These are phyloP conservation scores for Leccinum sublutescens DNA, from an alignment of 768 basidiomycete genomes.

Conservation along the genomic window DNA sequence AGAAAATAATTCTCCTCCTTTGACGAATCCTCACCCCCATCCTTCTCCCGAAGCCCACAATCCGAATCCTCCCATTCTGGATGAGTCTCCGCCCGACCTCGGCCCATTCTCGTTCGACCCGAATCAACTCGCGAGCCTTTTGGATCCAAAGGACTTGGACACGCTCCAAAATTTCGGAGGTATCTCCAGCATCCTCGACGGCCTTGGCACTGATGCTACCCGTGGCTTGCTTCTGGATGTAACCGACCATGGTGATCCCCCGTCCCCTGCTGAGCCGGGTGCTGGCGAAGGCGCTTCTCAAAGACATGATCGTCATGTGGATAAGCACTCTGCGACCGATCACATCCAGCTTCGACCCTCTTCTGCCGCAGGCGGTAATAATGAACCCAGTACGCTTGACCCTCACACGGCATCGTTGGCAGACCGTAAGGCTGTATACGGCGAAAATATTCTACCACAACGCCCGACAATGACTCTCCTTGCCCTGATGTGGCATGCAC, in stretches of 20 bases:
- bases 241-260: not conserved
- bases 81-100: conserved; percentile 51
- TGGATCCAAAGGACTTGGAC: conserved; percentile 85
- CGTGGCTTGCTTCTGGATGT: conserved; percentile 39
- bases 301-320: conserved; percentile 26
- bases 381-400: conserved; percentile 2
- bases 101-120: conserved; percentile 76
- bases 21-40: conserved; percentile 24
- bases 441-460: conserved; percentile 69
- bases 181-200: conserved; percentile 56
- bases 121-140: conserved; percentile 71
- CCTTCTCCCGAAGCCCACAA: conserved; percentile 22
- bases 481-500: conserved; percentile 78
- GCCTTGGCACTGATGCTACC: conserved; percentile 67
- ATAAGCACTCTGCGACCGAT: not conserved
- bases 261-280: conserved; percentile 20
- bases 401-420: conserved; percentile 46
- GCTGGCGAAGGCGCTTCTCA: conserved; percentile 34
- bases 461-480: conserved; percentile 70
- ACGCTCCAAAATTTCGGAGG: conserved; percentile 72
- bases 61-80: conserved; percentile 26
- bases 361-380: conserved; percentile 10
- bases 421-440: conserved; percentile 67
- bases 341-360: conserved; percentile 9
- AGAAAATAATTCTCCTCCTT: conserved; percentile 12